phyloP scores from a whole-genome alignment of 805 yeast genomes.

The Pichia cephalocereana region DNA sequence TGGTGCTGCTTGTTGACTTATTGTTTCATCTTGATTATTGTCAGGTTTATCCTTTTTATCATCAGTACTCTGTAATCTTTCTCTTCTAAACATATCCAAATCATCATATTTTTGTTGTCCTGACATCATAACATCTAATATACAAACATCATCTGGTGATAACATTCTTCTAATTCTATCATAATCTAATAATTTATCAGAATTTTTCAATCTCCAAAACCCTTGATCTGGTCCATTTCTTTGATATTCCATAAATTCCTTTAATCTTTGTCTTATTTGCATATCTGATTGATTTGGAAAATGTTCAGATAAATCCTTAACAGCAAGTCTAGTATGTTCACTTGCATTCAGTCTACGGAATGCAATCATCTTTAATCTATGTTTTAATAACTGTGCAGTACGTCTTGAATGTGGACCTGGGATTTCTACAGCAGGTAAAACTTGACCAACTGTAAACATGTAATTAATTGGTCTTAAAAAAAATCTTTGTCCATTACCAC shows the following conservation, averaged over 20 bases:
- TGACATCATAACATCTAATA: slow-evolving; percentile 85
- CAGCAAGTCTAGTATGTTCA: slow-evolving; percentile 65
- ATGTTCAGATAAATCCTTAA: slow-evolving; percentile 81
- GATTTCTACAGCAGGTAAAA: slow-evolving; percentile 85
- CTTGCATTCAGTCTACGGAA: slow-evolving; percentile 74
- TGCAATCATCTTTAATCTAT: slow-evolving; percentile 88
- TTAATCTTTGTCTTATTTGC: slow-evolving; percentile 91
- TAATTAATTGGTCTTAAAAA: slow-evolving; percentile 62
- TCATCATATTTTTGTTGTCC: slow-evolving; percentile 90
- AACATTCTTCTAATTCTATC: slow-evolving; percentile 76
- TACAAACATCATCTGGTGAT: slow-evolving; percentile 81
- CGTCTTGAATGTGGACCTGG: slow-evolving; percentile 98
- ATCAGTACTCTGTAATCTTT: slow-evolving; percentile 24
- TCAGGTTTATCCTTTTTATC: slow-evolving; percentile 20
- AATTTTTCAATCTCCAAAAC: slow-evolving; percentile 78
- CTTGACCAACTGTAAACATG: slow-evolving; percentile 83
- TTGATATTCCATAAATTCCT: slow-evolving; percentile 97
- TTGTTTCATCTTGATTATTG: slow-evolving; percentile 46
- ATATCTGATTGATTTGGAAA: slow-evolving; percentile 96
- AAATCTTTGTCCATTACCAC: slow-evolving; percentile 57
- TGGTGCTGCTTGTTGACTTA: slow-evolving; percentile 82
- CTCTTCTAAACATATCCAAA: slow-evolving; percentile 44
- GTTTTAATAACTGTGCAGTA: slow-evolving; percentile 87
- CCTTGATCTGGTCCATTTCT: slow-evolving; percentile 92
- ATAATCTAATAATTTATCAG: slow-evolving; percentile 59